A percentile compares a stretch with the other conserved stretches of the same genome.
Conservation (phyloP, 2,329 filamentous ascomycete species). For the Boeremia exigua region DNA sequence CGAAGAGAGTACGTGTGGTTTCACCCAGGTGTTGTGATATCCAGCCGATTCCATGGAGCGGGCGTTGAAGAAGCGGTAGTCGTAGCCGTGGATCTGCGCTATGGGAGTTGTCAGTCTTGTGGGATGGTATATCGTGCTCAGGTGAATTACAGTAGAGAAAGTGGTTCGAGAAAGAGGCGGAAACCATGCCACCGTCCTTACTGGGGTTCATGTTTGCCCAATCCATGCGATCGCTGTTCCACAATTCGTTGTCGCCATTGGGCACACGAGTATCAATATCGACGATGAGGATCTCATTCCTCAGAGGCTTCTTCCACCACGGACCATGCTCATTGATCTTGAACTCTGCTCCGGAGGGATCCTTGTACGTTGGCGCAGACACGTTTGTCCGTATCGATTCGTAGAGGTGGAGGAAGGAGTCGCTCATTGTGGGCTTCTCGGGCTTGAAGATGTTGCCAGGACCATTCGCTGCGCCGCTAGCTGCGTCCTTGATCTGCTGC, state of each 20-base stretch:
- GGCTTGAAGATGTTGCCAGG: conserved; percentile 17
- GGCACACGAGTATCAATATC: conserved; percentile 41
- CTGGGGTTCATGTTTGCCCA: conserved; percentile 27
- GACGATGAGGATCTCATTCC: conserved; percentile 34
- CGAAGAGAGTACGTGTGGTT: conserved; percentile 50
- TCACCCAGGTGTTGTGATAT: conserved; percentile 53
- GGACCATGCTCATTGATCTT: conserved; percentile 23
- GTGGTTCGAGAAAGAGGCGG: conserved; percentile 50
- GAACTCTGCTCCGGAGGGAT: conserved; percentile 15
- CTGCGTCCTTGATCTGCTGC: conserved; percentile 21
- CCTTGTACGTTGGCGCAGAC: conserved; percentile 16
- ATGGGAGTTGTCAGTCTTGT: neutral
- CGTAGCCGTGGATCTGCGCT: conserved; percentile 51
- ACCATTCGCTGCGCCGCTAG: conserved; percentile 16
- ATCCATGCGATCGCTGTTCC: conserved; percentile 28
- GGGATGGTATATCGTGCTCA: conserved; percentile 18
- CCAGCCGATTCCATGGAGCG: conserved; percentile 35
- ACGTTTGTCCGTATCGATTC: conserved; percentile 21
- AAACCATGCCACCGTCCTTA: conserved; percentile 39
- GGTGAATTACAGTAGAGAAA: conserved; percentile 42
- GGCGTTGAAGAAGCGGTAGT: conserved; percentile 54
- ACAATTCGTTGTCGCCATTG: conserved; percentile 27
- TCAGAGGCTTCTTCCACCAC: conserved; percentile 33
- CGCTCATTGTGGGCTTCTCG: conserved; percentile 13
- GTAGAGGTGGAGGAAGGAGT: conserved; percentile 18